Base-by-base conservation (phyloP, 495 filamentous ascomycete genomes). In the Podospora appendiculata region DNA sequence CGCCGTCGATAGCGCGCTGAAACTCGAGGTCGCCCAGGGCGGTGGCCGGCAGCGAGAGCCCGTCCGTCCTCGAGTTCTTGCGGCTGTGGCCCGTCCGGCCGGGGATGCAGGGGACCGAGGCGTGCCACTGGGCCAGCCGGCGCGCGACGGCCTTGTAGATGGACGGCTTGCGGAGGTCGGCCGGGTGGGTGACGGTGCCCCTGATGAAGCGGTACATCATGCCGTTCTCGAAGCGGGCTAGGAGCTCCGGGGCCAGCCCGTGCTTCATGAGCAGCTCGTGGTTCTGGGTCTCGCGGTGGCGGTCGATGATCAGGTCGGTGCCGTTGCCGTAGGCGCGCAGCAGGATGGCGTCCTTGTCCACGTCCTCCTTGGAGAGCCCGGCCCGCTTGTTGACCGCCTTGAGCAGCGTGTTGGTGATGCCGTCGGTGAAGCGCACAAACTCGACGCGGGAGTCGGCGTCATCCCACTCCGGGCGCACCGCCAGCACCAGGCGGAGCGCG, bases 191-290 rank as follows among this genome's bases (percentile, higher is more conserved):
- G 50, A 87, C 84, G 42, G 76, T 78, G 39, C 93, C 93, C 39
- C 77, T 82, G 33, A 96, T 87, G 68, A 88, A 99, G 51, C 86
- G 80, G 72, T 99, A 99, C 53, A 97, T 79, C 62, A 99, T 86
- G 53, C 93, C 93, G 66, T 99, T 99, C 51, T 90, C 78, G 76
- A 99, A 99, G 53, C 90, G 88, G 11, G 90, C 94, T 45, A 97
- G 78, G 6, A 99, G 76, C 40, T 85, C 76, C 43, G 93, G 94
- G 8, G 93, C 93, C 43, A 97, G 82, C 63, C 82, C 80, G 60
- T 86, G 74, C 57, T 79, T 81, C 64, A 89, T 87, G 45, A 97
- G 82, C 33, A 93, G 61, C 60, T 80, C 77, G 57, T 82, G 79
- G 61, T 80, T 81, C 55, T 80, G 69, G 17, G 66, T 80, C 80